Percentiles rank a stretch among this genome's conserved stretches.
Conservation (phyloP, 257 asterid genomes). For the Ballota nigra region DNA sequence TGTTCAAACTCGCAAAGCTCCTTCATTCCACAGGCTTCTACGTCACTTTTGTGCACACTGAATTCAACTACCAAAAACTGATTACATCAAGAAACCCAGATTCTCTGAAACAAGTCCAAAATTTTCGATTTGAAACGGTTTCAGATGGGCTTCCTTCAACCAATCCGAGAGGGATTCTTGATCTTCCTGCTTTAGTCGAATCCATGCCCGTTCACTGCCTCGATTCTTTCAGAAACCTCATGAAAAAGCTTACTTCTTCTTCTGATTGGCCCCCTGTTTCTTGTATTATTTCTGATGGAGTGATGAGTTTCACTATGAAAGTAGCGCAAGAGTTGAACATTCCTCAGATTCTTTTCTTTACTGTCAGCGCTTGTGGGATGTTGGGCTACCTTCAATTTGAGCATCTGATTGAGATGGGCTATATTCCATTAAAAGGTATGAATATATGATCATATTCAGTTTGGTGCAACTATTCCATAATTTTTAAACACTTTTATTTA, state of each 20-base stretch:
- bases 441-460: neutral
- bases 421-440: slow-evolving; percentile 46
- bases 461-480: too few species aligned
- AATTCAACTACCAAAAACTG: slow-evolving; percentile 33
- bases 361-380: slow-evolving; percentile 35
- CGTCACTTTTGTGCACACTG: slow-evolving; percentile 52
- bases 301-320: slow-evolving; percentile 36
- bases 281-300: slow-evolving; percentile 42
- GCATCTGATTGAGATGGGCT: slow-evolving; percentile 26
- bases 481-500: too few species aligned
- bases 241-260: slow-evolving; percentile 25
- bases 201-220: slow-evolving; percentile 23
- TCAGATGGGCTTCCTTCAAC: slow-evolving; percentile 48
- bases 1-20: slow-evolving; percentile 52
- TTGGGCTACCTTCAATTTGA: slow-evolving; percentile 28
- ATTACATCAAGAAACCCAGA: slow-evolving; percentile 28
- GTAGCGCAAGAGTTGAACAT: slow-evolving; percentile 43
- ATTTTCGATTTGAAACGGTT: slow-evolving; percentile 39
- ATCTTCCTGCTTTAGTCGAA: slow-evolving; percentile 23
- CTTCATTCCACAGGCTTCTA: slow-evolving; percentile 49
- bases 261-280: slow-evolving; percentile 37
- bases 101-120: slow-evolving; percentile 16
- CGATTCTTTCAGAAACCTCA: slow-evolving; percentile 34
- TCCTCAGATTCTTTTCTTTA: slow-evolving; percentile 42
- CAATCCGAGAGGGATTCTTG: slow-evolving; percentile 33